Base-by-base conservation (phyloP, 2,329 filamentous ascomycete species). In the Pseudogymnoascus sp. region DNA sequence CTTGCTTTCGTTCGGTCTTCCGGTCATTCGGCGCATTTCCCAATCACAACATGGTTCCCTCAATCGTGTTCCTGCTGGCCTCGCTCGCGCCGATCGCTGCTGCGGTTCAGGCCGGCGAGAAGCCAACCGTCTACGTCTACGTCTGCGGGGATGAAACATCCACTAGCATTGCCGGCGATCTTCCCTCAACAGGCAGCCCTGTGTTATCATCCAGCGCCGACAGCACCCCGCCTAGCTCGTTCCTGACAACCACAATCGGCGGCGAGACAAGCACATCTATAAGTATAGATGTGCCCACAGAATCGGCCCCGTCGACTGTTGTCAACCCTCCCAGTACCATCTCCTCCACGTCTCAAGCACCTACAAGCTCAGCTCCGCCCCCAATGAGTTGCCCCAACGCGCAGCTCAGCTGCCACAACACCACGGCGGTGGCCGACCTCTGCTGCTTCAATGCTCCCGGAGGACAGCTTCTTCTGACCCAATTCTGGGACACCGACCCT, bases 391-490 rank as follows among this genome's bases (percentile, higher is more conserved):
- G 70, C 60, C 62, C 66, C 11, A 70, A 64, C 60, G 64, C 68
- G 28, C 70, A 69, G 2, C 28, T 87, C 59, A 87, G 84, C 67
- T 90, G 87, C 69, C 81, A 85, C 62, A 86, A 86, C 68, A 82
- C 80, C 5, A 83, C 83, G 2, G 73, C 74, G 6, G 79, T 82
- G n/a, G 71, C 78, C 58, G 78, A 91, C 68, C 81, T 85, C 6
- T 91, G 89, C 76, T 91, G 89, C 74, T 88, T 90, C 76, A 88
- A 88, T 68, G 78, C 82, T 20, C 88, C 88, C 0, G 84, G 87
- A 3, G 89, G 89, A 6, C 82, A 89, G 64, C 75, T 91, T 47
- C 78, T 91, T 4, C 82, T 84, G 72, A 91, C 89, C 2, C 88
- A 91, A 68, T 91, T 91, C 74, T 91, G 88, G 88, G 88, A 91